Evolutionary conservation across 768 basidiomycete species (phyloP).

Genomic region (Podaxis pistillaris): DNA sequence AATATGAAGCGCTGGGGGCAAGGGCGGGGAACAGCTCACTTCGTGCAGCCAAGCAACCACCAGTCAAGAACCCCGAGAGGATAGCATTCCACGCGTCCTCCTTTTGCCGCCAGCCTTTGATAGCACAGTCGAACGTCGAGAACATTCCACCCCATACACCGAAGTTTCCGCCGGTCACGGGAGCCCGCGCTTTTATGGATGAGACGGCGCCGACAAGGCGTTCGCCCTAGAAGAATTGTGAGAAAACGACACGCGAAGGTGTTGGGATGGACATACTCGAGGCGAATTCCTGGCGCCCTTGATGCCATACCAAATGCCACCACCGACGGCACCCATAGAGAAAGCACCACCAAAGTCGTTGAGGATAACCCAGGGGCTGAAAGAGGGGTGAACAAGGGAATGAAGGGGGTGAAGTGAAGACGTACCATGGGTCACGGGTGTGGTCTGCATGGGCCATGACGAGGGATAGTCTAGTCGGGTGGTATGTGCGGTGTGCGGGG

Average conservation of each 20-base stretch:
- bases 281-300: constrained; percentile 98
- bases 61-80: constrained; percentile 97
- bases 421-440: constrained; percentile 89
- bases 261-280: constrained; percentile 51
- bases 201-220: constrained; percentile 91
- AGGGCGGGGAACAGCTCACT: constrained; percentile 54
- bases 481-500: neutral
- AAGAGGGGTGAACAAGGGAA: neutral
- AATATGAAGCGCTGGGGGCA: constrained; percentile 6
- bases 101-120: constrained; percentile 95
- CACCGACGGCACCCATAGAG: constrained; percentile 97
- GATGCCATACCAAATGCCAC: constrained; percentile 98
- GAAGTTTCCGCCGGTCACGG: constrained; percentile 97
- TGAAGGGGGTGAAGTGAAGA: neutral
- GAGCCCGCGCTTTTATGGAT: constrained; percentile 96
- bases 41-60: constrained; percentile 91
- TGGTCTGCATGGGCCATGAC: constrained; percentile 89
- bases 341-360: constrained; percentile 98
- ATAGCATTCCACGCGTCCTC: constrained; percentile 99
- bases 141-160: constrained; percentile 98
- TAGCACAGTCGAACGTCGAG: constrained; percentile 96
- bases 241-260: constrained; percentile 15
- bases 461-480: neutral
- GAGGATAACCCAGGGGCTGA: constrained; percentile 96
- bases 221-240: constrained; percentile 64